Base-by-base conservation (phyloP, 768 basidiomycete genomes). In the Tylopilus sp. region DNA sequence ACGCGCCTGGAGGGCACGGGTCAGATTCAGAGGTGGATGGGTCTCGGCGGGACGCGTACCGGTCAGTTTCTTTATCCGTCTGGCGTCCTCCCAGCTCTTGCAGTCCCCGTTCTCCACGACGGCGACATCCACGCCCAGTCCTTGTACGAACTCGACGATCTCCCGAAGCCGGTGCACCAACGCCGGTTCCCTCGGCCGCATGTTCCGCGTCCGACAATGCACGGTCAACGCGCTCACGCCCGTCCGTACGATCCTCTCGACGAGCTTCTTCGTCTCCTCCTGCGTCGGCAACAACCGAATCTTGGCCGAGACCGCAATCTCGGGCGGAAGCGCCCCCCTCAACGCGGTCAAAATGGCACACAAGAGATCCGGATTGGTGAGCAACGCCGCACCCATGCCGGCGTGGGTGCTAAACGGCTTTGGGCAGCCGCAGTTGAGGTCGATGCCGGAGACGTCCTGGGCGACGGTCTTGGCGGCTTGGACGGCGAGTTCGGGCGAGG, bases 381-480 rank as follows among this genome's bases (percentile, higher is more conserved):
- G 82, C 14, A 99, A 77, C 3, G 95, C 96, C 1, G 97, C 96
- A 10, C 97, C 97, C 95, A 98, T 98, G 0, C 97, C 97, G 0
- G 87, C 73, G 59, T 90, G 87, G 0, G 92, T 93, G 21, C 93
- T 96, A 71, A 98, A 98, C 0, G 94, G 90, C 63, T 96, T 96
- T 0, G 95, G 95, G 65, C 96, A 99, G 1, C 96, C 97, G 65
- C 97, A 98, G 69, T 98, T 98, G 55, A 99, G 85, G 68, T 98
- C 97, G 62, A 99, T 78, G 19, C 95, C 97, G 0, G 94, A 85
- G 28, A 99, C 85, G 63, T 99, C 97, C 30, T 89, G 74, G 72
- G 86, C 78, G 34, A 99, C 91, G 0, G 78, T 82, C 63, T 86
- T 84, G 6, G 97, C 94, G 2, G 97, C 96, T 73, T 93, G 80